These are phyloP conservation scores for Cyclotella sp. DNA, from an alignment of 108 stramenopile species.

Conservation along the genomic window DNA sequence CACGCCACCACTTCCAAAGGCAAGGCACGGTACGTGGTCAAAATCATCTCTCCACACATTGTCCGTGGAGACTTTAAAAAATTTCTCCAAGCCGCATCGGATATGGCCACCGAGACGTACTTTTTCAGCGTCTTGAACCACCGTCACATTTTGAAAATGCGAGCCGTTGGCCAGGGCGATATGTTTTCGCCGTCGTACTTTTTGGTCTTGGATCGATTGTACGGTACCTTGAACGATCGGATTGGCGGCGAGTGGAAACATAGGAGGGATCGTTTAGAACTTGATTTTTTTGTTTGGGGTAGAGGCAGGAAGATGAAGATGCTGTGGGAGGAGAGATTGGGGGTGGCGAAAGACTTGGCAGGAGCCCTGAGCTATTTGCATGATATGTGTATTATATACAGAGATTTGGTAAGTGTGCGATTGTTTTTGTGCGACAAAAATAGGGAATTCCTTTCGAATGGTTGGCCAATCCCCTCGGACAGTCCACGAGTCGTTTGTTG, in stretches of 20 bases:
- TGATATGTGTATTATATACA: slow-evolving; percentile 30
- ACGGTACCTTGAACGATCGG: slow-evolving; percentile 36
- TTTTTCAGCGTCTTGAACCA: slow-evolving; percentile 42
- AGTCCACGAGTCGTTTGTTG: too few relatives aligned
- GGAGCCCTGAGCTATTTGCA: slow-evolving; percentile 43
- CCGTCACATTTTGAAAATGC: slow-evolving; percentile 37
- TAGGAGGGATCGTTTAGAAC: slow-evolving; percentile 25
- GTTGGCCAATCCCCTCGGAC: too few relatives aligned
- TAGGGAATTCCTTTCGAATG: too few relatives aligned
- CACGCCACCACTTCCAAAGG: slow-evolving; percentile 20
- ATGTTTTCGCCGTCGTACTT: slow-evolving; percentile 60
- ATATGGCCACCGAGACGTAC: slow-evolving; percentile 48
- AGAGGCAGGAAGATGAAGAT: slow-evolving; percentile 24
- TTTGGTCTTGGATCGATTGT: slow-evolving; percentile 49
- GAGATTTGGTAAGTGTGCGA: slow-evolving; percentile 29
- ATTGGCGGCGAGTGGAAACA: slow-evolving; percentile 36
- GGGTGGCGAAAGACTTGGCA: slow-evolving; percentile 43
- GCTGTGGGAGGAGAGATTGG: slow-evolving; percentile 41
- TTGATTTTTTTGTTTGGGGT: slow-evolving; percentile 32
- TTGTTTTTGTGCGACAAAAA: neutral
- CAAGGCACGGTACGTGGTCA: slow-evolving; percentile 40
- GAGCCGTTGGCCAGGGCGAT: slow-evolving; percentile 45
- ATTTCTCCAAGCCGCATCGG: slow-evolving; percentile 51
- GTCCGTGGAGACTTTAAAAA: slow-evolving; percentile 28
- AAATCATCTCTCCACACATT: slow-evolving; percentile 35